Percentiles rank a stretch among this genome's conserved stretches.
These are phyloP conservation scores for Otatea glauca DNA, from an alignment of 176 grass and related monocot species.

Conservation along the genomic window DNA sequence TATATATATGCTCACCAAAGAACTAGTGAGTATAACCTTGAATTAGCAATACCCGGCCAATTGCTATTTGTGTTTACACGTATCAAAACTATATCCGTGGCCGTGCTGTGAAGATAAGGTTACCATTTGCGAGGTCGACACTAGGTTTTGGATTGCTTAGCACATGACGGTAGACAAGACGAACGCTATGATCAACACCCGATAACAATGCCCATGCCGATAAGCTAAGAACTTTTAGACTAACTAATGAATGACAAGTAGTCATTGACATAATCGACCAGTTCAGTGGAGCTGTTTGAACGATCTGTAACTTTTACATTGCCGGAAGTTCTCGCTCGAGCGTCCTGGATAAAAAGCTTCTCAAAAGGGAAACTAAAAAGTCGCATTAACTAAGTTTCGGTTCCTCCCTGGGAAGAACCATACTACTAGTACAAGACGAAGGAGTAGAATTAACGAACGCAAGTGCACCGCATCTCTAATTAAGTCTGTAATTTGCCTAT, in stretches of 20 bases:
- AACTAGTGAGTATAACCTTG: too few species aligned
- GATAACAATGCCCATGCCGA: background rate
- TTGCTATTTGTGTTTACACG: background rate
- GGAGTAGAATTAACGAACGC: background rate
- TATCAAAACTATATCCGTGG: background rate
- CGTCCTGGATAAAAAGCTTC: background rate
- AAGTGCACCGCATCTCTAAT: background rate
- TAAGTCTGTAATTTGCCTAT: background rate
- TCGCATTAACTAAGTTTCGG: background rate
- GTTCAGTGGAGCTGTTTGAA: constrained; percentile 39
- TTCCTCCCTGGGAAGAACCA: background rate
- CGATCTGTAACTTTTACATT: constrained; percentile 10
- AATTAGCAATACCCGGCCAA: too few species aligned
- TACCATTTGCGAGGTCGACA: background rate
- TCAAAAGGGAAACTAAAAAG: background rate
- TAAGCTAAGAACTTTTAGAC: constrained; percentile 11
- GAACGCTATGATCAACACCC: background rate
- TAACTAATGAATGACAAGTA: background rate
- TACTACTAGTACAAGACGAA: background rate
- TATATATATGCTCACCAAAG: too few species aligned
- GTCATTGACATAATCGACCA: background rate
- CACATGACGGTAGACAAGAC: background rate
- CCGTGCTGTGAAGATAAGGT: background rate
- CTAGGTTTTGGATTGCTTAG: background rate
- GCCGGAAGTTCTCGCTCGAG: constrained; percentile 18